Evolutionary conservation across 2,329 filamentous ascomycete species (phyloP).

Genomic region (Sporothrix variecibatus): DNA sequence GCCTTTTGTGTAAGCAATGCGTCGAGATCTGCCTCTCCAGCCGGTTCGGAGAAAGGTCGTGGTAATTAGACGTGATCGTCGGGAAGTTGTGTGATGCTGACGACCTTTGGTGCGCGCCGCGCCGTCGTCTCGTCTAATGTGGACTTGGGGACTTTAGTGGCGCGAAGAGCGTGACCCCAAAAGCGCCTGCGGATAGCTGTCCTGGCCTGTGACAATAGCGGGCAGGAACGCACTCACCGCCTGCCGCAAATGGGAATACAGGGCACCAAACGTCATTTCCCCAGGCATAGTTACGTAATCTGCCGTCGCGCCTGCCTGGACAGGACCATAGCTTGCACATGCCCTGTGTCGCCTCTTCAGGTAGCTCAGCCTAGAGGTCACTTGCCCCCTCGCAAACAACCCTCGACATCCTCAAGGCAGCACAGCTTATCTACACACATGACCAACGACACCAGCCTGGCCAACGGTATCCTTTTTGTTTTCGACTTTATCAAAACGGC

Average conservation of each 20-base stretch:
- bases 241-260: conserved; percentile 21
- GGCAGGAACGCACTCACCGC: conserved; percentile 23
- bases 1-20: neutral
- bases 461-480: neutral
- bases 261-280: conserved; percentile 23
- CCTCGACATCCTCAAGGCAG: conserved; percentile 22
- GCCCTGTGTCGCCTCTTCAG: neutral
- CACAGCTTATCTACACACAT: conserved; percentile 21
- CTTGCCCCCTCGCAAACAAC: conserved; percentile 15
- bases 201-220: neutral
- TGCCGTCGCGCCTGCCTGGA: neutral
- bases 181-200: neutral
- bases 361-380: conserved; percentile 18
- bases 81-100: neutral
- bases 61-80: neutral
- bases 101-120: neutral
- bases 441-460: conserved; percentile 25
- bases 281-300: conserved; percentile 17
- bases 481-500: neutral
- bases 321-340: neutral
- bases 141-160: neutral
- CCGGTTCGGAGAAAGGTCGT: neutral
- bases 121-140: neutral
- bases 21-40: neutral
- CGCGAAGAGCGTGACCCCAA: neutral